phyloP scores from a whole-genome alignment of 1,284 basidiomycete genomes.

The Thecaphora frezii region DNA sequence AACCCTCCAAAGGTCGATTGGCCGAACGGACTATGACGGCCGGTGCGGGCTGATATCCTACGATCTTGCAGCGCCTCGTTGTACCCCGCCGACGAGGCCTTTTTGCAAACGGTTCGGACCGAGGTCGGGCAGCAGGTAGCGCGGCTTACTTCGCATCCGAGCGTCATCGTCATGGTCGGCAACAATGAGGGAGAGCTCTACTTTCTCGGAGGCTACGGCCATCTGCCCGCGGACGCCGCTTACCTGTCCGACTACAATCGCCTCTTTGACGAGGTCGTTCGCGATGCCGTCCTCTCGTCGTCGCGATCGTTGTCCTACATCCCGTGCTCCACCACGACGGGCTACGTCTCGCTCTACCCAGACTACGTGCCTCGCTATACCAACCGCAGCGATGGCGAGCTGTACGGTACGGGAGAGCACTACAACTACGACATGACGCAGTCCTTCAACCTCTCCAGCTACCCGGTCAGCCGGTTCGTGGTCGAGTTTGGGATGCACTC shows the following conservation, averaged over 20 bases:
- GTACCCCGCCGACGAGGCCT: conserved; percentile 63
- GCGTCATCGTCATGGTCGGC: conserved; percentile 23
- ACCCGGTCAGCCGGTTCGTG: conserved; percentile 67
- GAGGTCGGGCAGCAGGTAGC: conserved; percentile 69
- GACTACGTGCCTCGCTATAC: conserved; percentile 65
- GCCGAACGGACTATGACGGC: no score
- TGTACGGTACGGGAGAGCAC: conserved; percentile 63
- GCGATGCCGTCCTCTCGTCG: conserved; percentile 64
- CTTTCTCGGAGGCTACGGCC: conserved; percentile 19
- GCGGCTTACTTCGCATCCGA: conserved; percentile 66
- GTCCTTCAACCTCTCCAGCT: conserved; percentile 67
- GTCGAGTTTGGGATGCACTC: conserved; percentile 72
- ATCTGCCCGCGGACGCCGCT: conserved; percentile 8
- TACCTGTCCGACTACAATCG: conserved; percentile 28
- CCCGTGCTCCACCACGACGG: conserved; percentile 66
- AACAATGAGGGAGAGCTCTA: conserved; percentile 44
- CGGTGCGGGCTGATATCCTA: no score
- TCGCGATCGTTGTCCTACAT: conserved; percentile 68
- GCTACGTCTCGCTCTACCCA: conserved; percentile 67
- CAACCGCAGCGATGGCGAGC: conserved; percentile 64
- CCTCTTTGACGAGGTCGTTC: conserved; percentile 63
- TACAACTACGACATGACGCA: conserved; percentile 66
- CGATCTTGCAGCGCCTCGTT: no score
- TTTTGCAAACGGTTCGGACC: conserved; percentile 65
- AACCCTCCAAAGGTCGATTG: no score